Evolutionary conservation across 73 alveolate genomes (phyloP).

Genomic region (Symbiodinium pilosum): DNA sequence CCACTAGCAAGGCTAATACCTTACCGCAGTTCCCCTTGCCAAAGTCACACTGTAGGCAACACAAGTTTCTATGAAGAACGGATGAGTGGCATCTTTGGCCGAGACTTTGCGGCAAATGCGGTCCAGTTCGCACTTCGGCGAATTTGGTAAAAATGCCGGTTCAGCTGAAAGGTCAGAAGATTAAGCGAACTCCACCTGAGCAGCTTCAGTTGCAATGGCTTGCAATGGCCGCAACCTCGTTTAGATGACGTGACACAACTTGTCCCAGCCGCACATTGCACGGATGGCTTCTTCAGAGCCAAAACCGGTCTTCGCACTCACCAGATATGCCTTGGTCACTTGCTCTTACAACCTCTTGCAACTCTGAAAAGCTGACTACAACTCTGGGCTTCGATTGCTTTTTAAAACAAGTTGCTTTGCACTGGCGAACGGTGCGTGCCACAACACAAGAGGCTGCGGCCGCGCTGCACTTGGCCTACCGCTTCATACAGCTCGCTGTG

Average conservation of each 20-base stretch:
- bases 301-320: conserved; percentile 62
- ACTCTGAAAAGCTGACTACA: background rate
- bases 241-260: no score
- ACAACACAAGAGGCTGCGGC: conserved; percentile 66
- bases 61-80: no score
- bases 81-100: conserved; percentile 1
- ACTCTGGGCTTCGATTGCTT: background rate
- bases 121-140: background rate
- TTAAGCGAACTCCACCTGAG: background rate
- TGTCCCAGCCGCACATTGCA: conserved; percentile 45
- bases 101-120: background rate
- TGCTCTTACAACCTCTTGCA: no score
- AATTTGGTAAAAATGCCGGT: background rate
- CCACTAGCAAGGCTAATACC: no score
- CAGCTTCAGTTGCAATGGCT: background rate
- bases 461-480: conserved; percentile 61
- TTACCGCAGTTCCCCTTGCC: no score
- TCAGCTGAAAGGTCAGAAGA: background rate
- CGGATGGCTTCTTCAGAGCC: conserved; percentile 79
- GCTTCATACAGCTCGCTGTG: background rate
- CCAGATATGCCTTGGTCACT: conserved; percentile 21
- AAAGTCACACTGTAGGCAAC: no score
- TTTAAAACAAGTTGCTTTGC: conserved; percentile 22
- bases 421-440: conserved; percentile 52
- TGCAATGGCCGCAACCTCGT: no score